Evolutionary conservation across 225 moss, liverwort and hornwort species (phyloP).

Genomic region (Rhytidiadelphus loreus): DNA sequence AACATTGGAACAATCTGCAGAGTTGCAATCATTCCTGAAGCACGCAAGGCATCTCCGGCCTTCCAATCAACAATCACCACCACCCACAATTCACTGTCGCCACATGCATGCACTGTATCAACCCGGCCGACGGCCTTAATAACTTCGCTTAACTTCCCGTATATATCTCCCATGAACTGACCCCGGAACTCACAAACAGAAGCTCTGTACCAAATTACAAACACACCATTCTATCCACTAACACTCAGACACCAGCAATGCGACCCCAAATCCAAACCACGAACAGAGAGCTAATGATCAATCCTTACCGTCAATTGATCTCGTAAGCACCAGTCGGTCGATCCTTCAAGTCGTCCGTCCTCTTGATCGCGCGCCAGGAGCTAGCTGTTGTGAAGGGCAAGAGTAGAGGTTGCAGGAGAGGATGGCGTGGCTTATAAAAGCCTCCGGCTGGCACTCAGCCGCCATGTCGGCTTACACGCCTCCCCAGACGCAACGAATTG

Average conservation of each 20-base stretch:
- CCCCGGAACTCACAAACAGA: neutral
- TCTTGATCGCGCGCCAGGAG: neutral
- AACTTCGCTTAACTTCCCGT: neutral
- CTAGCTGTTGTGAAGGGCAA: neutral
- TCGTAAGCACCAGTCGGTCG: no score
- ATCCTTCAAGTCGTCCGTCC: neutral
- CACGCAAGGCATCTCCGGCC: neutral
- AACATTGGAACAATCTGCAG: neutral
- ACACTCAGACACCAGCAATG: neutral
- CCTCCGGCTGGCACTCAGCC: neutral
- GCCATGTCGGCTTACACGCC: conserved; percentile 21
- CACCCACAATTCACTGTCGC: neutral
- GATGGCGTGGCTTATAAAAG: conserved; percentile 13
- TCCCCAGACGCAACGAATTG: neutral
- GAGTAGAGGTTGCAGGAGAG: neutral
- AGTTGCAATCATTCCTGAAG: neutral
- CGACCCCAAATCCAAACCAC: neutral
- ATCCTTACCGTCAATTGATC: neutral
- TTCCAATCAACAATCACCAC: neutral
- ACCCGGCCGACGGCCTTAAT: neutral
- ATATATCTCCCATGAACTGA: neutral
- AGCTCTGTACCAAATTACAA: neutral
- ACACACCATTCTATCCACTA: neutral
- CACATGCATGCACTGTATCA: neutral
- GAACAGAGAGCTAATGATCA: neutral